Conservation (phyloP, 257 asterid species). For the Solanum bukasovii region DNA sequence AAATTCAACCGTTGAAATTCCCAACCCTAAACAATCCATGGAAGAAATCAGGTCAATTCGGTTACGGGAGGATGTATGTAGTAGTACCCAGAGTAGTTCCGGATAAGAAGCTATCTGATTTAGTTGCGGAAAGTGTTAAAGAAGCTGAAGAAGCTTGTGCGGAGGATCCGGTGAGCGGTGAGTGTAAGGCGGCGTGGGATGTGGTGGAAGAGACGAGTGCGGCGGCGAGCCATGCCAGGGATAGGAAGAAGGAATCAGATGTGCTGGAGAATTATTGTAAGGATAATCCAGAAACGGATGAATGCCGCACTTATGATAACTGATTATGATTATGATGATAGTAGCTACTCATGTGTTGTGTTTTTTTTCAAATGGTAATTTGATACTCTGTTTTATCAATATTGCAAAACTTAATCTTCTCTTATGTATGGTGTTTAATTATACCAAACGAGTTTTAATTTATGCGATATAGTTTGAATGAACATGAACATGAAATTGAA, state of each 20-base stretch:
- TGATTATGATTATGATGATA: background rate
- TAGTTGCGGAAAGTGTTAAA: constrained; percentile 87
- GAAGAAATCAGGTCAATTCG: constrained; percentile 14
- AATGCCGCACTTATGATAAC: constrained; percentile 88
- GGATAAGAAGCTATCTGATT: constrained; percentile 40
- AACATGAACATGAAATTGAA: too few species aligned
- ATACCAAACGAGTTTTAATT: background rate
- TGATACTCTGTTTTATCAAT: too few species aligned
- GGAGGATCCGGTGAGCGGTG: constrained; percentile 59
- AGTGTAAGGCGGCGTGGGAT: constrained; percentile 98
- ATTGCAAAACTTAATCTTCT: background rate
- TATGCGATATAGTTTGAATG: background rate
- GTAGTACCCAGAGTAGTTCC: constrained; percentile 31
- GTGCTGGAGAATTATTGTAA: constrained; percentile 75
- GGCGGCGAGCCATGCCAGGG: constrained; percentile 88
- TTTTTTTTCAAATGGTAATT: background rate
- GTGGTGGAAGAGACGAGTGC: constrained; percentile 99
- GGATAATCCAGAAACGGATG: constrained; percentile 89
- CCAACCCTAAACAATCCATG: constrained; percentile 11
- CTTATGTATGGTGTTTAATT: background rate
- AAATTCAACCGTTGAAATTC: constrained; percentile 1
- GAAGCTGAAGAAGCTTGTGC: constrained; percentile 60
- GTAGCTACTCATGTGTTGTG: background rate
- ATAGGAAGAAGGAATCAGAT: constrained; percentile 52
- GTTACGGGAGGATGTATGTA: constrained; percentile 14